Percentiles rank a stretch among this genome's conserved stretches.
Evolutionary conservation across 2,329 filamentous ascomycete species (phyloP).

Genomic region (Colletotrichum eremochloae): DNA sequence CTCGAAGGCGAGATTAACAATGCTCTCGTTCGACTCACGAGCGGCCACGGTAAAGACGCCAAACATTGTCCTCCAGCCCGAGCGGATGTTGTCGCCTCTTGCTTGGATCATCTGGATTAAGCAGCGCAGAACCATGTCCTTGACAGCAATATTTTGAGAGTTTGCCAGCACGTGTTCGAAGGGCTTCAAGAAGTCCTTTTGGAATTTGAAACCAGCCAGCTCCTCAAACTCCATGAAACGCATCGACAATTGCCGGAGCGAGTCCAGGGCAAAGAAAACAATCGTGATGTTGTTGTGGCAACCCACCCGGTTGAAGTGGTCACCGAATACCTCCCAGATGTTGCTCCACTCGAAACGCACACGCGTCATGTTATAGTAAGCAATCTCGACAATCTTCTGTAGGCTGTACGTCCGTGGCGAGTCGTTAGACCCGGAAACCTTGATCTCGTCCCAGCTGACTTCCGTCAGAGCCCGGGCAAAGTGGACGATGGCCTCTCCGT

Average conservation of each 20-base stretch:
- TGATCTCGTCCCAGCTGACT: slow-evolving; percentile 99
- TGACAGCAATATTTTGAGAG: slow-evolving; percentile 89
- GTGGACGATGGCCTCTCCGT: slow-evolving; percentile 93
- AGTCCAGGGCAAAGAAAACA: slow-evolving; percentile 97
- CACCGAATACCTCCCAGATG: slow-evolving; percentile 97
- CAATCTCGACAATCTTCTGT: slow-evolving; percentile 98
- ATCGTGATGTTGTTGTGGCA: slow-evolving; percentile 97
- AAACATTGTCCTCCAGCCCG: slow-evolving; percentile 99
- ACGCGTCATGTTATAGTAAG: slow-evolving; percentile 99
- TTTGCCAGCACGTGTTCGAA: slow-evolving; percentile 98
- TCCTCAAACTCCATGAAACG: slow-evolving; percentile 99
- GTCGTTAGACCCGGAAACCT: slow-evolving; percentile 95
- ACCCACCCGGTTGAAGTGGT: slow-evolving; percentile 98
- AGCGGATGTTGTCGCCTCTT: slow-evolving; percentile 94
- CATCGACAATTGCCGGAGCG: slow-evolving; percentile 95
- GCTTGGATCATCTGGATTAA: slow-evolving; percentile 99
- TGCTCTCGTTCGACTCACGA: slow-evolving; percentile 90
- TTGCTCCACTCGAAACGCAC: slow-evolving; percentile 98
- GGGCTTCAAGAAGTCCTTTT: slow-evolving; percentile 98
- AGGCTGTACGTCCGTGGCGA: slow-evolving; percentile 96
- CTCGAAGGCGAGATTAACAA: slow-evolving; percentile 96
- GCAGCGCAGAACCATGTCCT: slow-evolving; percentile 96
- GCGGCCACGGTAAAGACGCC: slow-evolving; percentile 98
- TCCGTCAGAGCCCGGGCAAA: slow-evolving; percentile 94
- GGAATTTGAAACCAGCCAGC: slow-evolving; percentile 98